A percentile compares a stretch with the other conserved stretches of the same genome.
These are phyloP conservation scores for Auricularia cornea DNA, from an alignment of 768 basidiomycete genomes.

Conservation along the genomic window DNA sequence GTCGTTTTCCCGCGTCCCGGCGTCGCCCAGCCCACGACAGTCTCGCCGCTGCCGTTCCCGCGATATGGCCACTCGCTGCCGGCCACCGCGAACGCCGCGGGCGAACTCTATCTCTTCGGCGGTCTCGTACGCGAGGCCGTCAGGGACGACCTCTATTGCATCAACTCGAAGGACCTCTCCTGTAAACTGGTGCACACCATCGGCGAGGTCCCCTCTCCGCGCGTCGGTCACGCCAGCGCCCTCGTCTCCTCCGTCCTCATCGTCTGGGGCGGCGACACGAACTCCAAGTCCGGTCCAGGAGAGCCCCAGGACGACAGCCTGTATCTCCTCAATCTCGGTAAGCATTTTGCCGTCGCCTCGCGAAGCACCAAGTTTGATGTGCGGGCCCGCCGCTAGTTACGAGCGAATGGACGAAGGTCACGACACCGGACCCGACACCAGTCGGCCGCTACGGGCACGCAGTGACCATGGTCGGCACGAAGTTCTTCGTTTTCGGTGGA, in stretches of 20 bases:
- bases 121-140: constrained; percentile 88
- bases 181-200: constrained; percentile 78
- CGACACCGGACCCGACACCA: constrained; percentile 68
- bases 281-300: constrained; percentile 45
- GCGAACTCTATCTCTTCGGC: constrained; percentile 94
- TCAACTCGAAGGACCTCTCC: constrained; percentile 70
- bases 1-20: constrained; percentile 56
- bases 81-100: constrained; percentile 60
- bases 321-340: constrained; percentile 90
- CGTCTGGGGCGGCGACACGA: constrained; percentile 97
- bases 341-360: constrained; percentile 22
- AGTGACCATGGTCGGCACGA: constrained; percentile 83
- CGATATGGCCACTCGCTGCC: constrained; percentile 94
- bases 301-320: constrained; percentile 88
- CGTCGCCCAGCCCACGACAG: constrained; percentile 50
- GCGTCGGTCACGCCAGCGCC: constrained; percentile 96
- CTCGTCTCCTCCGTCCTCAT: constrained; percentile 93
- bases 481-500: constrained; percentile 93
- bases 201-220: constrained; percentile 78
- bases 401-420: constrained; percentile 89
- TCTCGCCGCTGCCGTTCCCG: constrained; percentile 87
- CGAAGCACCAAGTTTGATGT: background rate
- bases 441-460: constrained; percentile 93
- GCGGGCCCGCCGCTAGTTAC: constrained; percentile 46
- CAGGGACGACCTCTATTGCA: constrained; percentile 88